Evolutionary conservation across 2,329 filamentous ascomycete genomes (phyloP).

Genomic region (Ceratocystiopsis minuta): DNA sequence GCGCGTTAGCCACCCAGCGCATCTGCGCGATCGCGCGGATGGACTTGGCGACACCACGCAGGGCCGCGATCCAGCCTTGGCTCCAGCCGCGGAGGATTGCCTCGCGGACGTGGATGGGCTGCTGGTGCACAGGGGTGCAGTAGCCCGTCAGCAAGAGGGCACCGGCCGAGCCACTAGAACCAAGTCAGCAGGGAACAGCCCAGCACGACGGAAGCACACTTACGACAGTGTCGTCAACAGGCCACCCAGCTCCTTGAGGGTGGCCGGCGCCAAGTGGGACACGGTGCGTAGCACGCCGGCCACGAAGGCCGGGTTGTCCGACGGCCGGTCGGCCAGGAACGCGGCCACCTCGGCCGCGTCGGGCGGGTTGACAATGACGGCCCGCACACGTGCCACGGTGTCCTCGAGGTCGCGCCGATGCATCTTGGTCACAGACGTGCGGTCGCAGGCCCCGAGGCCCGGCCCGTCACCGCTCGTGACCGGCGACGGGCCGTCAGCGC

Average conservation of each 20-base stretch:
- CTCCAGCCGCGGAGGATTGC: conserved; percentile 45
- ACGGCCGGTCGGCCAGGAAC: conserved; percentile 34
- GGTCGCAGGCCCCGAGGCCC: conserved; percentile 13
- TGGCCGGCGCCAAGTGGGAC: conserved; percentile 15
- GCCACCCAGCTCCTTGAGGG: conserved; percentile 20
- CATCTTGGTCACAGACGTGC: conserved; percentile 24
- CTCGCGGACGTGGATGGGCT: conserved; percentile 41
- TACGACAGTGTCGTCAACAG: conserved; percentile 26
- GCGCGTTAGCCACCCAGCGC: conserved; percentile 35
- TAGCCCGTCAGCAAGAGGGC: conserved; percentile 51
- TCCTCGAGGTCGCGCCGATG: conserved; percentile 21
- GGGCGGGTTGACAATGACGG: conserved; percentile 19
- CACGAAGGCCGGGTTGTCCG: conserved; percentile 33
- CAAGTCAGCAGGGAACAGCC: neutral
- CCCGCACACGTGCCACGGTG: conserved; percentile 21
- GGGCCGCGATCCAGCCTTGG: conserved; percentile 33
- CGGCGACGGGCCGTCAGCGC: too few species aligned
- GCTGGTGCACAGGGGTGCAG: conserved; percentile 40
- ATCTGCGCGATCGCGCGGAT: conserved; percentile 36
- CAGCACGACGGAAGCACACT: neutral
- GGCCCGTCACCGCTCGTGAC: neutral
- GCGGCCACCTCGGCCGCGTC: conserved; percentile 25
- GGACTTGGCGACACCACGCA: conserved; percentile 37
- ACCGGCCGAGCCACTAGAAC: conserved; percentile 23
- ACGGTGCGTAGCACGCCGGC: conserved; percentile 28